A percentile compares a stretch with the other conserved stretches of the same genome.
Conservation (phyloP, 345 rosid genomes). For the Heritiera fomes region DNA sequence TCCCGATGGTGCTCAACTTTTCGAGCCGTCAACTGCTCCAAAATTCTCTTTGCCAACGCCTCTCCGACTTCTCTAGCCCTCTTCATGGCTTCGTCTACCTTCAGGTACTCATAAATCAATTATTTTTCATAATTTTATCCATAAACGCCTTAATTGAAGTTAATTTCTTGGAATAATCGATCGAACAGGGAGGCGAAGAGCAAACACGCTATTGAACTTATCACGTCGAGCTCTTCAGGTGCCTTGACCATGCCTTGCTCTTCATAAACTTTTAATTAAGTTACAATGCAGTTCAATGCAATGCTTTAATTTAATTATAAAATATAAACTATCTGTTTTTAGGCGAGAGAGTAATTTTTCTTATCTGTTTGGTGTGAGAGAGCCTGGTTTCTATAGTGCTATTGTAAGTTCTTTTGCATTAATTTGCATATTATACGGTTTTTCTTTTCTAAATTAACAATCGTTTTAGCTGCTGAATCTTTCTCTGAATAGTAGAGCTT, state of each 20-base stretch:
- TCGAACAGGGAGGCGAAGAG: slow-evolving; percentile 80
- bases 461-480: background rate
- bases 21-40: slow-evolving; percentile 40
- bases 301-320: background rate
- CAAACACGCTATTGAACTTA: slow-evolving; percentile 82
- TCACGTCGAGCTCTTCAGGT: slow-evolving; percentile 93
- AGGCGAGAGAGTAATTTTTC: slow-evolving; percentile 62
- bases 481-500: background rate
- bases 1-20: slow-evolving; percentile 72
- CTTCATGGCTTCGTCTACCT: slow-evolving; percentile 70
- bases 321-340: slow-evolving; percentile 19
- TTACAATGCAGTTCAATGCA: too few relatives aligned
- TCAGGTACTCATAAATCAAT: slow-evolving; percentile 43
- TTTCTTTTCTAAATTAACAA: background rate
- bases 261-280: background rate
- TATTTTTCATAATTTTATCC: background rate
- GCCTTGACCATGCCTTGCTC: background rate
- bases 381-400: slow-evolving; percentile 87
- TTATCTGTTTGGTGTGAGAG: slow-evolving; percentile 84
- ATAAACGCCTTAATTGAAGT: background rate
- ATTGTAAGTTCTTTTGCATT: slow-evolving; percentile 54
- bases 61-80: slow-evolving; percentile 48
- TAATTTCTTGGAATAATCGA: background rate
- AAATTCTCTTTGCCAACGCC: slow-evolving; percentile 41
- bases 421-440: background rate